These are phyloP conservation scores for Saururus chinensis DNA, from an alignment of 164 flowering plant genomes.

Conservation along the genomic window DNA sequence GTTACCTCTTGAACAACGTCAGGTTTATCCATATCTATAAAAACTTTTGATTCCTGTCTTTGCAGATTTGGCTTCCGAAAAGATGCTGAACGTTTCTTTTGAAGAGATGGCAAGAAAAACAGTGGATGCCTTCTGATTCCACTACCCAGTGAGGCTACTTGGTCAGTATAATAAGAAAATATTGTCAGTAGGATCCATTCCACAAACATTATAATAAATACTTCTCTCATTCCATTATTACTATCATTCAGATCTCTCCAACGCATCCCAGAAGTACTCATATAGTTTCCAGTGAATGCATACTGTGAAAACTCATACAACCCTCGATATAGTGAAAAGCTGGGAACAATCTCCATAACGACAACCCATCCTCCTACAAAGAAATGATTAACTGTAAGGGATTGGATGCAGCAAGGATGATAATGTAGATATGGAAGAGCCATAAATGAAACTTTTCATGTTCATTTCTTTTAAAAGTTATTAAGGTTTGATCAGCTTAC, in stretches of 20 bases:
- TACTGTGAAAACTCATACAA: slow-evolving; percentile 71
- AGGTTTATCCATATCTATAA: slow-evolving; percentile 64
- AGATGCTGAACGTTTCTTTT: slow-evolving; percentile 34
- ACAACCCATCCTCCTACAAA: slow-evolving; percentile 55
- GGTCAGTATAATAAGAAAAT: slow-evolving; percentile 66
- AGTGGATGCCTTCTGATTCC: slow-evolving; percentile 43
- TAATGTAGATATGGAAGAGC: background rate
- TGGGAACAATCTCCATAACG: slow-evolving; percentile 78
- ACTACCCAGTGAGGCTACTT: slow-evolving; percentile 55
- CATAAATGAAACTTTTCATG: background rate
- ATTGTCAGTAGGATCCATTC: slow-evolving; percentile 47
- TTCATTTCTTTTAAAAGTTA: background rate
- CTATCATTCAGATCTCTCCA: slow-evolving; percentile 65
- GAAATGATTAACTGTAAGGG: no score
- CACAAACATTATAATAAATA: slow-evolving; percentile 52
- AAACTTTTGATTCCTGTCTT: slow-evolving; percentile 56
- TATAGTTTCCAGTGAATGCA: slow-evolving; percentile 36
- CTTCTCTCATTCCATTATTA: slow-evolving; percentile 67
- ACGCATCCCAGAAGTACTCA: slow-evolving; percentile 72
- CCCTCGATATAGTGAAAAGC: slow-evolving; percentile 79
- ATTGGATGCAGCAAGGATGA: no score
- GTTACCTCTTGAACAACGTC: slow-evolving; percentile 89
- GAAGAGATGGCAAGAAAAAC: slow-evolving; percentile 42
- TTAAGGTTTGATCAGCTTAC: slow-evolving; percentile 36
- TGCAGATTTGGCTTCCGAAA: slow-evolving; percentile 37